phyloP scores from a whole-genome alignment of 2,329 filamentous ascomycete species.

The Exophiala alcalophila region DNA sequence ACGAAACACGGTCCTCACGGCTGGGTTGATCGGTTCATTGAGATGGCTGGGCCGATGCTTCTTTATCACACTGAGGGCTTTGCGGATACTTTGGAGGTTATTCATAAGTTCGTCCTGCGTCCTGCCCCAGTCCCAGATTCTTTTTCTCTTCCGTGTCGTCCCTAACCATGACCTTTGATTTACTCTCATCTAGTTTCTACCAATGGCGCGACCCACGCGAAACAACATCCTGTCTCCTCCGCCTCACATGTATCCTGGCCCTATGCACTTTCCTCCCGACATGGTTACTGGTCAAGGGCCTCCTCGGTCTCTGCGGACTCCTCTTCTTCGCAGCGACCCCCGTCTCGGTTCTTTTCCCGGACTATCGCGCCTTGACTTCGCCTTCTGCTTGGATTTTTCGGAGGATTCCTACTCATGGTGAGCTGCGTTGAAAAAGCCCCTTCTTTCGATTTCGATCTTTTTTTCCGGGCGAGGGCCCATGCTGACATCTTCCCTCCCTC shows the following conservation, averaged over 20 bases:
- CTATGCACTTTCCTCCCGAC: slow-evolving; percentile 13
- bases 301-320: slow-evolving; percentile 8
- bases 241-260: slow-evolving; percentile 5
- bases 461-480: neutral
- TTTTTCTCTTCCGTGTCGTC: neutral
- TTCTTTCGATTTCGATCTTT: no score
- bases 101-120: slow-evolving; percentile 9
- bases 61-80: slow-evolving; percentile 5
- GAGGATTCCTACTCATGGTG: slow-evolving; percentile 21
- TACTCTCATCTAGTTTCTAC: slow-evolving; percentile 15
- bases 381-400: slow-evolving; percentile 18
- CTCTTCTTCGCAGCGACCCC: slow-evolving; percentile 19
- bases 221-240: slow-evolving; percentile 3
- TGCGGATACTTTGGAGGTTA: slow-evolving; percentile 17
- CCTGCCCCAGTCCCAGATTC: neutral
- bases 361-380: slow-evolving; percentile 12
- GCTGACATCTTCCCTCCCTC: neutral
- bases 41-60: slow-evolving; percentile 6
- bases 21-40: slow-evolving; percentile 14
- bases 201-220: slow-evolving; percentile 18
- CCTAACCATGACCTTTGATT: no score
- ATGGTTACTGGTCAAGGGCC: slow-evolving; percentile 17
- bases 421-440: no score
- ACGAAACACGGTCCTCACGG: slow-evolving; percentile 15
- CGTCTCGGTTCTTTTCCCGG: slow-evolving; percentile 8